These are phyloP conservation scores for Lagenidium giganteum DNA, from an alignment of 352 stramenopile species.

Conservation along the genomic window DNA sequence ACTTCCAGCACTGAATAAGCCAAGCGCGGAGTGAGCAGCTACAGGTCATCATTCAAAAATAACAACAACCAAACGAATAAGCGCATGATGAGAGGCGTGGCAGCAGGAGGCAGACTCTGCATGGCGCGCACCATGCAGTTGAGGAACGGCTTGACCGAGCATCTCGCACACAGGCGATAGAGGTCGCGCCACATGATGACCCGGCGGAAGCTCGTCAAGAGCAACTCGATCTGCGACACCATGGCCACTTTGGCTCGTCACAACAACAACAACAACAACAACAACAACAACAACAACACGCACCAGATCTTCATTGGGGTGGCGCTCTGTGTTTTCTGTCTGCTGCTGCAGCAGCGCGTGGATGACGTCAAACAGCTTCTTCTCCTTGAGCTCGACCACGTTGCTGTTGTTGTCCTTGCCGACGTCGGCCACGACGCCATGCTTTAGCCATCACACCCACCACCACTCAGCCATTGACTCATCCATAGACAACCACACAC, in stretches of 20 bases:
- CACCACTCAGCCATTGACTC: constrained; percentile 13
- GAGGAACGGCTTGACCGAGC: constrained; percentile 78
- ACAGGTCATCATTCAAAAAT: background rate
- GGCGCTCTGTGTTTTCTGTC: constrained; percentile 46
- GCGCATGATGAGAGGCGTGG: background rate
- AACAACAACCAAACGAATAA: background rate
- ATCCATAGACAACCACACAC: constrained; percentile 1
- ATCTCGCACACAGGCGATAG: constrained; percentile 76
- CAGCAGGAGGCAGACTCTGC: background rate
- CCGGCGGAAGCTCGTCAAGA: constrained; percentile 65
- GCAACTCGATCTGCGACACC: constrained; percentile 44
- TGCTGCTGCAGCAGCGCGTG: constrained; percentile 63
- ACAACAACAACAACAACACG: constrained; percentile 1
- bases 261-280: background rate
- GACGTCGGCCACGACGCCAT: constrained; percentile 1
- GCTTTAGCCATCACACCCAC: no score
- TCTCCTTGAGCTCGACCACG: constrained; percentile 68
- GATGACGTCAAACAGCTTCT: constrained; percentile 68
- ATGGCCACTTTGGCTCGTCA: no score
- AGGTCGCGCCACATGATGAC: constrained; percentile 78
- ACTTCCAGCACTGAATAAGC: constrained; percentile 59
- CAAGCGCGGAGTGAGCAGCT: constrained; percentile 48
- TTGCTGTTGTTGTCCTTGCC: constrained; percentile 11
- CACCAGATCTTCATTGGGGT: constrained; percentile 48
- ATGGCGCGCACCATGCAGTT: constrained; percentile 41